phyloP scores from a whole-genome alignment of 805 yeast species.

The Suhomyces canberraensis region DNA sequence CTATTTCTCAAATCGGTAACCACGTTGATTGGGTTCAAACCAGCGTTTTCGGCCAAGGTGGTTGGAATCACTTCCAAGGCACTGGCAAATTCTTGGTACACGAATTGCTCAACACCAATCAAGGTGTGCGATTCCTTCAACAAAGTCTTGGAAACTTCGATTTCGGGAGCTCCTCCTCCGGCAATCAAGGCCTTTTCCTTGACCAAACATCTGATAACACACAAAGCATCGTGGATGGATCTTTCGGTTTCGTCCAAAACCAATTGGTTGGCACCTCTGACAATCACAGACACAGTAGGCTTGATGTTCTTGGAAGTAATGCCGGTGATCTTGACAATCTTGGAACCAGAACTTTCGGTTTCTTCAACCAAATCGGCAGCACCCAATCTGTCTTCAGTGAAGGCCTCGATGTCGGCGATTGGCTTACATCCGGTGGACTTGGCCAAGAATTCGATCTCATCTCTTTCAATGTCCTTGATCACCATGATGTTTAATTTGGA shows the following conservation, averaged over 20 bases:
- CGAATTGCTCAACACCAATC: constrained; percentile 85
- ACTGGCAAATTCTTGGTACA: constrained; percentile 87
- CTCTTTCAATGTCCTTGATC: constrained; percentile 92
- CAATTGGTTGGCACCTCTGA: constrained; percentile 91
- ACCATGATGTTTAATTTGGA: constrained; percentile 92
- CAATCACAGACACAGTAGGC: constrained; percentile 82
- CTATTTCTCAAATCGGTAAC: constrained; percentile 88
- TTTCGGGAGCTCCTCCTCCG: constrained; percentile 99
- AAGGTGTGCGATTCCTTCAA: constrained; percentile 67
- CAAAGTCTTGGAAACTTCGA: constrained; percentile 77
- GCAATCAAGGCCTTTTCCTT: constrained; percentile 89
- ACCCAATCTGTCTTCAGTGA: constrained; percentile 91
- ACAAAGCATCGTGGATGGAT: constrained; percentile 94
- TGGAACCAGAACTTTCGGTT: constrained; percentile 83
- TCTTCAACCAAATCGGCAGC: constrained; percentile 91
- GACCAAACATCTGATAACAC: constrained; percentile 86
- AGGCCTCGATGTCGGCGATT: constrained; percentile 90
- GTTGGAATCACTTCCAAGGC: constrained; percentile 93
- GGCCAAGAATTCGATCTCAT: constrained; percentile 87
- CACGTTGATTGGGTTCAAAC: constrained; percentile 84
- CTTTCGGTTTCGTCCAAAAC: constrained; percentile 96
- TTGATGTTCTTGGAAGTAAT: constrained; percentile 50
- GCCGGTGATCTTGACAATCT: constrained; percentile 83
- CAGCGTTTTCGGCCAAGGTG: constrained; percentile 93
- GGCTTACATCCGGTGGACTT: constrained; percentile 91